These are phyloP conservation scores for Thelephora terrestris DNA, from an alignment of 1,284 basidiomycete genomes.

Conservation along the genomic window DNA sequence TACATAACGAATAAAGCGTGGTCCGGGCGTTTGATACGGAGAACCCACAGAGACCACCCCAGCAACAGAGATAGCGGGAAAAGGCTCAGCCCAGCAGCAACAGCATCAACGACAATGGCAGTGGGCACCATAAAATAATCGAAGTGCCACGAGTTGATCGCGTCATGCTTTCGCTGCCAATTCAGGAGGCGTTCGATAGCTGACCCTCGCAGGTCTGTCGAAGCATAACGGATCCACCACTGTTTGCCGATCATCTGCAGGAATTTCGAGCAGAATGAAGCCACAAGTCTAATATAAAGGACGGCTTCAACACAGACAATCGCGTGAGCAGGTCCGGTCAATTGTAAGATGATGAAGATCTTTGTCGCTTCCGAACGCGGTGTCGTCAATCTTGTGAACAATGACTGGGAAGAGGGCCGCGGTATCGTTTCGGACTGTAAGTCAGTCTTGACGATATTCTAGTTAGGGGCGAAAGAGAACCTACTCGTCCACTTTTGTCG, in stretches of 20 bases:
- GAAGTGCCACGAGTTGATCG: neutral
- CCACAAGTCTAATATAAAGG: neutral
- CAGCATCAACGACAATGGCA: neutral
- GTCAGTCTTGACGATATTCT: slow-evolving; percentile 3
- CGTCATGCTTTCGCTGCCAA: too few relatives aligned
- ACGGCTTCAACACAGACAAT: neutral
- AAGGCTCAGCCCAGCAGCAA: neutral
- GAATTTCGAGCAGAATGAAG: too few relatives aligned
- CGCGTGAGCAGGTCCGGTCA: neutral
- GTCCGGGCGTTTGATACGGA: slow-evolving; percentile 2
- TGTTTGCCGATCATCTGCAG: neutral
- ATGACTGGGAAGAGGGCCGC: neutral
- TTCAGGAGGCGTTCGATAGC: too few relatives aligned
- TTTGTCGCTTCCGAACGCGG: neutral
- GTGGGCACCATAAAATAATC: neutral
- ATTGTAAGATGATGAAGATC: neutral
- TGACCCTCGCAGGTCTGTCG: neutral
- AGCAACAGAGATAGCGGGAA: too few relatives aligned
- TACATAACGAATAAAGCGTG: neutral
- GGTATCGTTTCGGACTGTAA: slow-evolving; percentile 6
- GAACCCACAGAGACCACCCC: neutral
- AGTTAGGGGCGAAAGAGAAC: too few relatives aligned
- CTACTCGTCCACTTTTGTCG: too few relatives aligned
- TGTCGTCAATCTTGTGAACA: neutral
- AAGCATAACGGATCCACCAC: slow-evolving; percentile 1